Conservation (phyloP, 2,329 filamentous ascomycete genomes). For the Trichoderma pleuroti region DNA sequence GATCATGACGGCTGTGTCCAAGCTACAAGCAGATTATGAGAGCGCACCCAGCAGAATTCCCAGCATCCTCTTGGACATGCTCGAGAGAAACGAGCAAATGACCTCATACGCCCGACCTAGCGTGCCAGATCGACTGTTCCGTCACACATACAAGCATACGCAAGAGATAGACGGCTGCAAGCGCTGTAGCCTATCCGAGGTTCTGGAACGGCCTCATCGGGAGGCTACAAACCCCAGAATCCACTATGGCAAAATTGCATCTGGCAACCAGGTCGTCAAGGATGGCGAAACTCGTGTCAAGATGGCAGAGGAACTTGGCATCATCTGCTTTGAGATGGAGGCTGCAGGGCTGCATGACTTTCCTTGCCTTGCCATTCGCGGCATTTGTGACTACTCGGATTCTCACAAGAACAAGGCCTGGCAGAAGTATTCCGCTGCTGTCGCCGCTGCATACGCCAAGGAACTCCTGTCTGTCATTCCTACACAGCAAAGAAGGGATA, state of each 20-base stretch:
- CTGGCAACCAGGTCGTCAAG: background rate
- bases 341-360: background rate
- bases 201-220: background rate
- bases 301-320: background rate
- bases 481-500: background rate
- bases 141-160: background rate
- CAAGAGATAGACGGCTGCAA: background rate
- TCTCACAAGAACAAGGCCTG: background rate
- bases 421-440: background rate
- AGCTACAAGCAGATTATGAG: background rate
- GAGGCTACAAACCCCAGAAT: background rate
- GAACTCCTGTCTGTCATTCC: background rate
- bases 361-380: background rate
- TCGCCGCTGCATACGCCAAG: background rate
- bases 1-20: background rate
- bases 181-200: background rate
- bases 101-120: background rate
- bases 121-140: background rate
- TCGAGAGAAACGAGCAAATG: background rate
- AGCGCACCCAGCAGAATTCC: background rate
- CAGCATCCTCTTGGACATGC: background rate
- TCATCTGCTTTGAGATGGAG: background rate
- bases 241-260: background rate
- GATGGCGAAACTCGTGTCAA: background rate
- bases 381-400: background rate